These are phyloP conservation scores for Aspergillus proliferans DNA, from an alignment of 2,329 filamentous ascomycete species.

Conservation along the genomic window DNA sequence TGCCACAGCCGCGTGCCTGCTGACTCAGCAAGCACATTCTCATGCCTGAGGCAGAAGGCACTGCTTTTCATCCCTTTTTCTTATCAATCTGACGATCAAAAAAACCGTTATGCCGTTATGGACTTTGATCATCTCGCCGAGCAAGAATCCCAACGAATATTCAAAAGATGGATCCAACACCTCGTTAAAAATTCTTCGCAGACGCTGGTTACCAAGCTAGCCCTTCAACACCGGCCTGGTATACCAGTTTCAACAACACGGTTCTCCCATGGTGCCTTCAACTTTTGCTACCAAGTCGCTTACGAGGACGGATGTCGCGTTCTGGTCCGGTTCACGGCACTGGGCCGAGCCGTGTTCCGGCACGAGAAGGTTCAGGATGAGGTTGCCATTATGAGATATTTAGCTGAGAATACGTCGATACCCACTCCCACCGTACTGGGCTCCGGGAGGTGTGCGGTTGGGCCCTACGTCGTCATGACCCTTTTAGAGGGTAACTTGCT, in stretches of 20 bases:
- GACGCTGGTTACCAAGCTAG: conserved; percentile 19
- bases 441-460: conserved; percentile 14
- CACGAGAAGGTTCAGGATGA: conserved; percentile 20
- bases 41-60: not conserved
- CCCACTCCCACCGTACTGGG: conserved; percentile 11
- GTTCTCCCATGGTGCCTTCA: conserved; percentile 24
- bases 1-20: not conserved
- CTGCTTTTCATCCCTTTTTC: not conserved
- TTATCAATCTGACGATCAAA: not conserved
- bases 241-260: conserved; percentile 13
- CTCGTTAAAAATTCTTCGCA: conserved; percentile 17
- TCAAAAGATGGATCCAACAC: conserved; percentile 18
- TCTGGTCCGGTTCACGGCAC: conserved; percentile 19
- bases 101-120: conserved; percentile 10
- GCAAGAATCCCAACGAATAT: conserved; percentile 15
- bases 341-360: conserved; percentile 14
- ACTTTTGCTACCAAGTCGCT: conserved; percentile 25
- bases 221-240: conserved; percentile 13
- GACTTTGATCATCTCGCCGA: conserved; percentile 20
- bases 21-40: not conserved
- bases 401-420: conserved; percentile 5
- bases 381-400: conserved; percentile 6
- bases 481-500: conserved; percentile 21
- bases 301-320: conserved; percentile 18
- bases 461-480: conserved; percentile 20